phyloP scores from a whole-genome alignment of 306 rosid species.

The Malus domestica region ASM211411v1 NC_041789.1:29525001-29525500 shows the following conservation, averaged over 20 bases:
- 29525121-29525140: constrained; percentile 52
- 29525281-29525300: constrained; percentile 20
- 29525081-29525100: constrained; percentile 54
- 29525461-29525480: too few species aligned
- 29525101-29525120: constrained; percentile 64
- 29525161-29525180: constrained; percentile 37
- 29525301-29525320: constrained; percentile 16
- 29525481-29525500: too few species aligned
- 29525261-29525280: constrained; percentile 7
- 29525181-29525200: constrained; percentile 47
- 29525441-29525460: background rate
- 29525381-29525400: background rate
- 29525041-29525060: constrained; percentile 37
- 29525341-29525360: background rate
- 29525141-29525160: constrained; percentile 40
- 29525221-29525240: background rate
- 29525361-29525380: background rate
- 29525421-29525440: background rate
- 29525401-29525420: background rate
- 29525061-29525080: constrained; percentile 46
- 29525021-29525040: constrained; percentile 25
- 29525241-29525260: background rate
- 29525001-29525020: background rate
- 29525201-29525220: constrained; percentile 11
- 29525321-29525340: constrained; percentile 14